phyloP scores from a whole-genome alignment of 2,329 filamentous ascomycete genomes.

The Colletotrichum ledebouriae region DNA sequence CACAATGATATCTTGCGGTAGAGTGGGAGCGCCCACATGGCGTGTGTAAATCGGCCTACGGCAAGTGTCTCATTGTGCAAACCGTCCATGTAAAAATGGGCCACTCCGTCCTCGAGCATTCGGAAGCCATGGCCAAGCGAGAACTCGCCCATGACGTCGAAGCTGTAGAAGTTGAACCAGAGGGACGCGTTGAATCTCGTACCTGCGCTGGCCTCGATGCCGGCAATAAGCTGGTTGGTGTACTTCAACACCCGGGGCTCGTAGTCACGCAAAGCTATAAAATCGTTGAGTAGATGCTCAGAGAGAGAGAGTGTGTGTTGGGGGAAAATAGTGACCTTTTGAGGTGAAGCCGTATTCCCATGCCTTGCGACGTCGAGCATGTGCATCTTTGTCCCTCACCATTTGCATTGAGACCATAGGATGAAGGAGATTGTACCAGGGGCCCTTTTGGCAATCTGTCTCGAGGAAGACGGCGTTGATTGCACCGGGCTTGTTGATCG shows the following conservation, averaged over 20 bases:
- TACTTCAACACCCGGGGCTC: constrained; percentile 47
- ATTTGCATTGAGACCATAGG: constrained; percentile 49
- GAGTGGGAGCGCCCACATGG: constrained; percentile 42
- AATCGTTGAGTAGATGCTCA: background rate
- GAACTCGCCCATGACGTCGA: constrained; percentile 58
- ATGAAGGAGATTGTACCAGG: constrained; percentile 51
- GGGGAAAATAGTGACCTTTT: constrained; percentile 42
- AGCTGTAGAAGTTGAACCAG: constrained; percentile 53
- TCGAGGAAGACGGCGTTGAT: constrained; percentile 47
- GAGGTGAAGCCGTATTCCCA: constrained; percentile 52
- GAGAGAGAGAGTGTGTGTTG: accelerated
- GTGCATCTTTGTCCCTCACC: constrained; percentile 49
- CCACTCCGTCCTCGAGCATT: constrained; percentile 49
- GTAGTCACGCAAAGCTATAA: constrained; percentile 45
- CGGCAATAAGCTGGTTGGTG: constrained; percentile 44
- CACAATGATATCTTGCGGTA: constrained; percentile 41
- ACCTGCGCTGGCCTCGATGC: constrained; percentile 38
- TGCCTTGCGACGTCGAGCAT: constrained; percentile 49
- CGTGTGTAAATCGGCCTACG: constrained; percentile 45
- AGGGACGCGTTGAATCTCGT: constrained; percentile 46
- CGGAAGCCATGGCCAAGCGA: constrained; percentile 54
- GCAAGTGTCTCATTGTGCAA: constrained; percentile 45
- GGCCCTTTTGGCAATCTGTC: constrained; percentile 50
- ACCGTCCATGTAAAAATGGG: constrained; percentile 46
- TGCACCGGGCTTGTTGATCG: constrained; percentile 48